A percentile compares a stretch with the other conserved stretches of the same genome.
phyloP scores from a whole-genome alignment of 768 basidiomycete species.

The Royoungia palumana region DNA sequence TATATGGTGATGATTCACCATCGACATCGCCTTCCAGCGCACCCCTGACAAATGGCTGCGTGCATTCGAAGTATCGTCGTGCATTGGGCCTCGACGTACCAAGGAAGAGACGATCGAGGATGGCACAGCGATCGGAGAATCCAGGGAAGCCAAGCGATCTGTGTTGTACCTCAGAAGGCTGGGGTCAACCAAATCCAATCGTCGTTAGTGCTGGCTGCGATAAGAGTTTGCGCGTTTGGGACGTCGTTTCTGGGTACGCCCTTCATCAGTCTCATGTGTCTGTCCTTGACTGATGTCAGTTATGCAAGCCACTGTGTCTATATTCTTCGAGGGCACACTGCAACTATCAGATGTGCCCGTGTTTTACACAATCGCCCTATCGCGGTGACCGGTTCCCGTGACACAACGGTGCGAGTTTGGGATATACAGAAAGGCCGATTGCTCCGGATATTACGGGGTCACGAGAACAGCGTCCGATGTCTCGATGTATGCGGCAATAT shows the following conservation, averaged over 20 bases:
- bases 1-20: slow-evolving; percentile 5
- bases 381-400: slow-evolving; percentile 88
- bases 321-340: slow-evolving; percentile 76
- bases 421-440: slow-evolving; percentile 79
- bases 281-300: slow-evolving; percentile 2
- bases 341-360: slow-evolving; percentile 89
- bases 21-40: neutral
- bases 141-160: slow-evolving; percentile 45
- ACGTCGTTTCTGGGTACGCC: slow-evolving; percentile 75
- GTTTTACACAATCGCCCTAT: slow-evolving; percentile 84
- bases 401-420: slow-evolving; percentile 87
- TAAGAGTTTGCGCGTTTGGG: slow-evolving; percentile 89
- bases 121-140: slow-evolving; percentile 6
- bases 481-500: slow-evolving; percentile 82
- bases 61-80: slow-evolving; percentile 38
- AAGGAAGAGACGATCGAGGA: slow-evolving; percentile 23
- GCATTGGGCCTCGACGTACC: slow-evolving; percentile 47
- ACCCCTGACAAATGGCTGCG: slow-evolving; percentile 19
- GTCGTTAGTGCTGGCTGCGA: slow-evolving; percentile 95
- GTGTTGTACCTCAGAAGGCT: slow-evolving; percentile 74
- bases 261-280: neutral
- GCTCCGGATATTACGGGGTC: slow-evolving; percentile 68
- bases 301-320: slow-evolving; percentile 61
- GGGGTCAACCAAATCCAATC: slow-evolving; percentile 81
- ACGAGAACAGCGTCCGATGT: slow-evolving; percentile 79